Evolutionary conservation across 2,329 filamentous ascomycete genomes (phyloP), one percentile per base, ranked within the genome.

Genomic region (Venturia pyrina): DNA sequence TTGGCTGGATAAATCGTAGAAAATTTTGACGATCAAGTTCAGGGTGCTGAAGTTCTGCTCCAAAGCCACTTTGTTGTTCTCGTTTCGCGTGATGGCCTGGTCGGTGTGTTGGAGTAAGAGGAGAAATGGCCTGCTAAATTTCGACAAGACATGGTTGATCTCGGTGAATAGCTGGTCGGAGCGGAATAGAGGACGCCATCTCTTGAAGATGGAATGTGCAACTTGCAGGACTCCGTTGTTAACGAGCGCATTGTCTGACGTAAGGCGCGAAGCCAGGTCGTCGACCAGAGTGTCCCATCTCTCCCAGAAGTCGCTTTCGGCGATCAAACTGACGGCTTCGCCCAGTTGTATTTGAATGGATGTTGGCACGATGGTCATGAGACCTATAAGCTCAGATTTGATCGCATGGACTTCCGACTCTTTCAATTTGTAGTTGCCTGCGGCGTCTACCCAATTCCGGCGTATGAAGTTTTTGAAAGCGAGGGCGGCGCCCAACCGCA

Each of bases 381-480:
- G 83, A 66, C 91, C 93, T 72, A 99, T 93, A 68, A 99, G 86
- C 80, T 97, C 93, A 73, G 87, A 87, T 80, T 99, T 99, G 82
- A 99, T 96, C 56, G 90, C 90, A 37, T 81, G 79, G 46, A 99
- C 93, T 80, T 98, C 95, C 70, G 90, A 85, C 68, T 82, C 76
- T 15, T 90, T 87, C 46, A 99, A 85, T 79, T 93, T 95, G 82
- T 99, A 95, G 76, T 89, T 89, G 74, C 95, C 93, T 78, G 97
- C 90, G 74, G 96, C 93, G 77, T 64, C 87, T 71, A 91, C 90
- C 86, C 96, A 99, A 81, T 92, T 95, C 74, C 89, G 87, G 77
- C 90, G 89, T 74, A 99, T 92, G 77, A 96, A 96, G 81, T 99
- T 99, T 80, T 99, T 99, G 85, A 99, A 99, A 80, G 90, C 95